Conservation (phyloP, 2,329 filamentous ascomycete genomes). For the Neofusicoccum umdonicola region DNA sequence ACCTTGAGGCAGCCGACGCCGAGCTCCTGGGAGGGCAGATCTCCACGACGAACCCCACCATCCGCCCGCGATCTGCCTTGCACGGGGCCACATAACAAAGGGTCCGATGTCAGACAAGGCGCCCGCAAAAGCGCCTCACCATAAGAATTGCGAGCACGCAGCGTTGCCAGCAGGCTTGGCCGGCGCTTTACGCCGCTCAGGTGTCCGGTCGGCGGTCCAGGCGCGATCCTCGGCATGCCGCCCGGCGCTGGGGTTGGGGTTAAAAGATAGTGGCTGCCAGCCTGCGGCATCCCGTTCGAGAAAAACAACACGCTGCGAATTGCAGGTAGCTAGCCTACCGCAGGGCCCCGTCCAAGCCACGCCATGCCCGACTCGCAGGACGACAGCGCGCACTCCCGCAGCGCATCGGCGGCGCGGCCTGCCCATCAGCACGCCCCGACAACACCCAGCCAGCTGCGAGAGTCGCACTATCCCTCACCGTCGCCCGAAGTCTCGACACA, state of each 20-base stretch:
- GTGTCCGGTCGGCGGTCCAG: neutral
- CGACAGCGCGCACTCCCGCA: conserved; percentile 22
- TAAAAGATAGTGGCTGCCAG: neutral
- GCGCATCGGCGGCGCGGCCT: conserved; percentile 31
- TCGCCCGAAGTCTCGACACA: conserved; percentile 38
- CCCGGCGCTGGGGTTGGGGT: neutral
- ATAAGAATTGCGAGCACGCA: neutral
- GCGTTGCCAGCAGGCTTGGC: neutral
- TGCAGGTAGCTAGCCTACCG: conserved; percentile 2
- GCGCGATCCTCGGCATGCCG: neutral
- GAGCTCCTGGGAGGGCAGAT: neutral
- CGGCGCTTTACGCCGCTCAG: neutral
- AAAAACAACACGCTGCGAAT: conserved; percentile 1
- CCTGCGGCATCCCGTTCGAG: neutral
- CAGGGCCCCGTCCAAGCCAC: conserved; percentile 24
- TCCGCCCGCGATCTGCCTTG: neutral
- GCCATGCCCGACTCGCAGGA: conserved; percentile 14
- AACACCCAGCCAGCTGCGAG: conserved; percentile 41
- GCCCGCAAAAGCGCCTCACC: neutral
- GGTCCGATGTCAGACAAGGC: neutral
- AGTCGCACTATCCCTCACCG: conserved; percentile 42
- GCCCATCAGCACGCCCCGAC: conserved; percentile 33
- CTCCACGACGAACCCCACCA: neutral
- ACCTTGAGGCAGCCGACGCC: neutral
- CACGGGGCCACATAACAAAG: neutral